phyloP scores from a whole-genome alignment of 306 rosid species.

The Abrus precatorius region DNA sequence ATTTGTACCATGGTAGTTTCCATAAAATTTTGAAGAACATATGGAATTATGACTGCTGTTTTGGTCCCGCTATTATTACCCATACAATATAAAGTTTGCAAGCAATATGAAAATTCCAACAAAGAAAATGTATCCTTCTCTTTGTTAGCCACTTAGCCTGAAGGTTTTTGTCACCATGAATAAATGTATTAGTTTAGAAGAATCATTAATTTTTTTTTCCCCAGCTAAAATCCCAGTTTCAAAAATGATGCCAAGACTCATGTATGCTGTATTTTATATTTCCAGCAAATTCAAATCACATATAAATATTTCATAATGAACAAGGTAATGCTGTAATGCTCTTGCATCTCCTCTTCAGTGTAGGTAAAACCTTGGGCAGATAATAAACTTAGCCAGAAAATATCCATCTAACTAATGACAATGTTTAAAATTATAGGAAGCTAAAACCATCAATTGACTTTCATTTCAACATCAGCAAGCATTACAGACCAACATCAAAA shows the following conservation, averaged over 20 bases:
- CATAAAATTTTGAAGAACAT: constrained; percentile 38
- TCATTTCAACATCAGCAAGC: constrained; percentile 12
- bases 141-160: background rate
- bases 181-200: constrained; percentile 1
- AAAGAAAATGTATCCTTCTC: constrained; percentile 6
- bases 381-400: constrained; percentile 32
- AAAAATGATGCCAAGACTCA: background rate
- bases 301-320: background rate
- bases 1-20: background rate
- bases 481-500: constrained; percentile 34
- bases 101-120: constrained; percentile 17
- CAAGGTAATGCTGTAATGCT: constrained; percentile 19
- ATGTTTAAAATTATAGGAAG: background rate
- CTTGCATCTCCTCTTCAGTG: constrained; percentile 26
- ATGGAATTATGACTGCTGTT: constrained; percentile 14
- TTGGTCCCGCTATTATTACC: constrained; percentile 33
- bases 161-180: constrained; percentile 10
- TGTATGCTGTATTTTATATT: background rate
- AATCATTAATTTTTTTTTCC: background rate
- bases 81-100: constrained; percentile 6
- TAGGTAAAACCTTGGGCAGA: background rate
- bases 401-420: background rate
- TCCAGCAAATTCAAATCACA: constrained; percentile 36
- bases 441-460: constrained; percentile 20
- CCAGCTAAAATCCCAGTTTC: background rate